Evolutionary conservation across 805 yeast species (phyloP), one percentile per base, ranked within the genome.

Genomic region (Cyberlindnera subsufficiens): DNA sequence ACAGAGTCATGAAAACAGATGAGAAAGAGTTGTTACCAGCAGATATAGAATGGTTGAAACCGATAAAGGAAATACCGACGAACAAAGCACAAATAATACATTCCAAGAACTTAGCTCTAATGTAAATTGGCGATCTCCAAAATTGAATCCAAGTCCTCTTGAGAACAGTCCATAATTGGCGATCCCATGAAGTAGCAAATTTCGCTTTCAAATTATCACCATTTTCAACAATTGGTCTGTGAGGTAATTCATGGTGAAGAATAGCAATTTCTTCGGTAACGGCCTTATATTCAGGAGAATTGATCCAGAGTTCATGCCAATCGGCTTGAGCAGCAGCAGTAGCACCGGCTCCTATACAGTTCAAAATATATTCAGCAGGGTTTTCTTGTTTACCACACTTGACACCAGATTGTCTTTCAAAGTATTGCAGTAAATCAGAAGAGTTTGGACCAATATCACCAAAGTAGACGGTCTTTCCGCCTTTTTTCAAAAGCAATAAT

Each of bases 361-460:
- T 84, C 64, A 88, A 69, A 95, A 88, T 88, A 95, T 95, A 88
- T 67, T 86, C 96, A 13, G 90, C 91, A 27, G 91, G 93, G 51
- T 85, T 85, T 5, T 86, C 88, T 34, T 71, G 69, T 6, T 69
- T 65, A 16, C 90, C 89, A 66, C 90, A 84, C 42, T 68, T 66
- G 20, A 71, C 73, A 34, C 89, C 77, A 41, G 88, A 89, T 50
- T 82, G 62, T 4, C 60, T 58, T 60, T 83, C 88, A 54, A 84
- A 82, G 58, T 83, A 83, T 40, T 74, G 63, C 44, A 82, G 80
- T 67, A 83, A 68, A 3, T 76, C 69, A 36, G 60, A 56, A 53
- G 77, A 79, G 52, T 79, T 74, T 31, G 71, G 61, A 42, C 91
- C 90, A 46, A 81, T 65, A 38, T 81, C 85, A 47, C 90, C 91